phyloP scores from a whole-genome alignment of 1,284 basidiomycete genomes.

The Rhodotorula mucilaginosa region DNA sequence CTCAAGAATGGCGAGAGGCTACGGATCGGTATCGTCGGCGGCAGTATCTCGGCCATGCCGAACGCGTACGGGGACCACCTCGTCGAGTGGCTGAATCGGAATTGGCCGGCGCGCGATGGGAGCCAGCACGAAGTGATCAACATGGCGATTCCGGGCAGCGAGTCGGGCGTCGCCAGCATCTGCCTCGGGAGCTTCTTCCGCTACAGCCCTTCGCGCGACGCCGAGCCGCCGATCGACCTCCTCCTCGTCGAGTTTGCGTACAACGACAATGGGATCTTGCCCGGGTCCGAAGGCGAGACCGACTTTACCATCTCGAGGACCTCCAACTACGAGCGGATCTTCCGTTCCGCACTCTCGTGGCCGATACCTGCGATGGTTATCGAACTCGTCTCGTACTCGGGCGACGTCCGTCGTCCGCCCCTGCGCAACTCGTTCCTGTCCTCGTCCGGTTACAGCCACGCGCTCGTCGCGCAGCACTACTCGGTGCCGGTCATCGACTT shows the following conservation, averaged over 20 bases:
- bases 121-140: conserved; percentile 1
- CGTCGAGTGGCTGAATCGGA: conserved; percentile 3
- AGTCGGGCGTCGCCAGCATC: conserved; percentile 3
- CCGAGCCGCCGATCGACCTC: conserved; percentile 5
- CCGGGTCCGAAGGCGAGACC: background rate
- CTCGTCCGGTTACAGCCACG: conserved; percentile 4
- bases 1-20: background rate
- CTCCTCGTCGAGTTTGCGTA: conserved; percentile 11
- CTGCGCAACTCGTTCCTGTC: background rate
- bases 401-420: background rate
- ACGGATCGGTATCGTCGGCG: background rate
- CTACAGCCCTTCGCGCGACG: background rate
- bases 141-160: conserved; percentile 1
- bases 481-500: conserved; percentile 1
- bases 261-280: conserved; percentile 3
- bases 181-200: conserved; percentile 10
- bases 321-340: conserved; percentile 3
- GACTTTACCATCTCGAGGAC: background rate
- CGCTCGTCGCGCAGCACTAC: conserved; percentile 3
- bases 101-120: background rate
- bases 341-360: conserved; percentile 1
- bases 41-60: background rate
- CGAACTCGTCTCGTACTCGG: conserved; percentile 1
- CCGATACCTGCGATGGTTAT: conserved; percentile 2
- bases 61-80: background rate